These are phyloP conservation scores for Yarrowia divulgata DNA, from an alignment of 805 yeast species.

Conservation along the genomic window DNA sequence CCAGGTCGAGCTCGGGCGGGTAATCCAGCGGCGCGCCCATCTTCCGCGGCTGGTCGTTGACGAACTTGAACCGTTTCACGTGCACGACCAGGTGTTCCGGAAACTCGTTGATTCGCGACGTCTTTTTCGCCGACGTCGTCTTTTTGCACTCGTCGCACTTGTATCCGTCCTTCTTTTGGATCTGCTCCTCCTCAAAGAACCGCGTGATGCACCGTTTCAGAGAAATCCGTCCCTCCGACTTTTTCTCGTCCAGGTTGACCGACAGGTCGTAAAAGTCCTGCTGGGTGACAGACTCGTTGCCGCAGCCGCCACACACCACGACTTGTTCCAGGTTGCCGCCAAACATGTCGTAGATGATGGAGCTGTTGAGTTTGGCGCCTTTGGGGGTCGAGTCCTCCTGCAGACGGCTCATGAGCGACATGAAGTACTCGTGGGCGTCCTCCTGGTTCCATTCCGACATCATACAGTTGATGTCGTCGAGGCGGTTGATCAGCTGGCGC, in stretches of 20 bases:
- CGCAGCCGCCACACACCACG: constrained; percentile 83
- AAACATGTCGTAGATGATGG: constrained; percentile 89
- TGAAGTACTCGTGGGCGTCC: constrained; percentile 95
- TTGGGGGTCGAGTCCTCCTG: constrained; percentile 94
- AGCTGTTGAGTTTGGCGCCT: constrained; percentile 81
- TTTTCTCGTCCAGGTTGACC: constrained; percentile 64
- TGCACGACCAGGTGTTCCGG: constrained; percentile 91
- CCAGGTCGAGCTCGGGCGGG: constrained; percentile 76
- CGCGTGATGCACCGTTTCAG: constrained; percentile 54
- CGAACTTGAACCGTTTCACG: constrained; percentile 86
- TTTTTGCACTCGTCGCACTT: constrained; percentile 85
- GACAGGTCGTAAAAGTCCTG: constrained; percentile 95
- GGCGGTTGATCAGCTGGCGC: constrained; percentile 68
- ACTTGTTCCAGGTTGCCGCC: constrained; percentile 89
- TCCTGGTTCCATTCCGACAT: constrained; percentile 98
- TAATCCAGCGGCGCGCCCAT: constrained; percentile 86
- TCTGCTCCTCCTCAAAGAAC: constrained; percentile 67
- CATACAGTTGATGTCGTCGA: constrained; percentile 90
- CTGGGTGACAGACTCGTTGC: constrained; percentile 81
- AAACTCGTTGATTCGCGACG: constrained; percentile 73
- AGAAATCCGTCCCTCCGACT: constrained; percentile 48
- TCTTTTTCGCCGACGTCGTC: constrained; percentile 78
- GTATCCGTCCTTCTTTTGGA: constrained; percentile 64
- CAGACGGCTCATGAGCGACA: constrained; percentile 84
- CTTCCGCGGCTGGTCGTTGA: constrained; percentile 65